Conservation (phyloP, 371 early-diverging fungal genomes). For the Smittium mucronatum region DNA sequence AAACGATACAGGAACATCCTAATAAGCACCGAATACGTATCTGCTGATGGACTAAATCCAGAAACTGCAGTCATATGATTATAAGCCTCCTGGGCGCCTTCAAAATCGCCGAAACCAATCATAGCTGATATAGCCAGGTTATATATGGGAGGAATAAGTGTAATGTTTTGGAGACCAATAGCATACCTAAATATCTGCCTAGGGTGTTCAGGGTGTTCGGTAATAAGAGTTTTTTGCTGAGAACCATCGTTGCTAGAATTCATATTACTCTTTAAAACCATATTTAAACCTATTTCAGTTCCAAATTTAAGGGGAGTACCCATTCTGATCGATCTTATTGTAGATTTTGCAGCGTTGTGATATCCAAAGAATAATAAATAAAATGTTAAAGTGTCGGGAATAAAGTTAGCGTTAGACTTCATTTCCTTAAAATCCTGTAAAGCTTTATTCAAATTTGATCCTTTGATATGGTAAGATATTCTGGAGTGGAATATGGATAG, state of each 20-base stretch:
- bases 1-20: not conserved
- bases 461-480: not conserved
- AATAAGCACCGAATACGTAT: not conserved
- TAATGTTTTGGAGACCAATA: not conserved
- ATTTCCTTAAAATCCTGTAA: not conserved
- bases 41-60: not conserved
- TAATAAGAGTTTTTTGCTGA: not conserved
- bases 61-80: not conserved
- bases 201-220: conserved; percentile 6
- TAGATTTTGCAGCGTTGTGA: conserved; percentile 3
- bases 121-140: conserved; percentile 1
- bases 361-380: conserved; percentile 4
- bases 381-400: not conserved
- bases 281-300: not conserved
- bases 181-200: not conserved
- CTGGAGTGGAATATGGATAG: not conserved
- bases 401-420: not conserved
- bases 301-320: conserved; percentile 1
- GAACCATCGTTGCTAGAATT: not conserved
- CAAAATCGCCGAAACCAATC: conserved; percentile 11
- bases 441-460: not conserved
- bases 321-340: not conserved
- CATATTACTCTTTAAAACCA: not conserved
- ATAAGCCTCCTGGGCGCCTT: conserved; percentile 7
- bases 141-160: not conserved